Conservation (phyloP, 768 basidiomycete genomes). For the Piloderma croceum region DNA sequence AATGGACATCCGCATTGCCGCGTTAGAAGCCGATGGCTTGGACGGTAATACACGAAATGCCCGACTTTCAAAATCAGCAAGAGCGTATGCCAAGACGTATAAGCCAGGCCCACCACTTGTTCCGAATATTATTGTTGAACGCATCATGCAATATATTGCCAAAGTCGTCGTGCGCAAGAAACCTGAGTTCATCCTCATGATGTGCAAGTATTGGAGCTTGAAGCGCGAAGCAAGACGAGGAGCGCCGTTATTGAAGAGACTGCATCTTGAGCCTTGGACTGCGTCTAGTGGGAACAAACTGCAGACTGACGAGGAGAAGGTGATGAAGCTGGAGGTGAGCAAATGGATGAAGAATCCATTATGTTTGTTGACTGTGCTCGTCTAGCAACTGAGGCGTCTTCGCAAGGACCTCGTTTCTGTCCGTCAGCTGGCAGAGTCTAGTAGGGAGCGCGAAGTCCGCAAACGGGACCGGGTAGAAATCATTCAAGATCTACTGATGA, state of each 20-base stretch:
- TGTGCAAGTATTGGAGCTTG: slow-evolving; percentile 95
- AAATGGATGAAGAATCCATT: slow-evolving; percentile 4
- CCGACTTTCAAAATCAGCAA: slow-evolving; percentile 68
- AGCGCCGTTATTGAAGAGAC: slow-evolving; percentile 84
- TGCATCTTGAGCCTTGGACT: slow-evolving; percentile 98
- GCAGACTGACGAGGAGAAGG: slow-evolving; percentile 79
- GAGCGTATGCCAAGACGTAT: slow-evolving; percentile 89
- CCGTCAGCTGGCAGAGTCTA: slow-evolving; percentile 57
- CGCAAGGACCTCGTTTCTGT: slow-evolving; percentile 75
- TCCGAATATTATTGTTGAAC: slow-evolving; percentile 76
- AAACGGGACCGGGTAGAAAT: slow-evolving; percentile 68
- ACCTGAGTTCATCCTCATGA: slow-evolving; percentile 62
- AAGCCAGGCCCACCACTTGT: slow-evolving; percentile 90
- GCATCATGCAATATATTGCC: slow-evolving; percentile 67
- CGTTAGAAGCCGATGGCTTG: slow-evolving; percentile 41
- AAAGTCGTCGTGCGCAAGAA: slow-evolving; percentile 73
- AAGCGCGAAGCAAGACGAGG: slow-evolving; percentile 92
- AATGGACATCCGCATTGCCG: slow-evolving; percentile 53
- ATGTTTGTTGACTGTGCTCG: background rate
- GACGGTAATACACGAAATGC: slow-evolving; percentile 35
- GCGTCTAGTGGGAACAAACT: slow-evolving; percentile 57
- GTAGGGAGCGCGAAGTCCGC: slow-evolving; percentile 72
- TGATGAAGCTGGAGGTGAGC: slow-evolving; percentile 74
- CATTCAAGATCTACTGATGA: slow-evolving; percentile 59
- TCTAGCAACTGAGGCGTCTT: slow-evolving; percentile 53